Base-by-base conservation (phyloP, 177 flowering plant genomes). In the Telopea speciosissima region DNA sequence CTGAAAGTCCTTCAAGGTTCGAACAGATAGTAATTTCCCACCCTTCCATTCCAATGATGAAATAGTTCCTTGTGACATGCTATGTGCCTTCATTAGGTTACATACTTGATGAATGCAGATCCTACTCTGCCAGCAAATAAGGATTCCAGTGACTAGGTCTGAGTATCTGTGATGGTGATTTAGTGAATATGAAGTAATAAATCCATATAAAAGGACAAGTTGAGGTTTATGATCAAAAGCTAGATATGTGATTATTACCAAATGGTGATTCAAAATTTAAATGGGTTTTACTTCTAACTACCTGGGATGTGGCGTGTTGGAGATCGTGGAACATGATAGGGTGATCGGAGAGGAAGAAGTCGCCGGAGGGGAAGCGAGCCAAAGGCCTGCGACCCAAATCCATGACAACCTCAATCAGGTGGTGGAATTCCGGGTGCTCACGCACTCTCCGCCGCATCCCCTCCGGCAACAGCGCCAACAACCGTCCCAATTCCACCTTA, bases 301-400 rank as follows among this genome's bases (percentile, higher is more conserved):
- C 96, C 88, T 80, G 87, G 42, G 96, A 81, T 62, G 84, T 84
- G 33, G 97, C 97, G 24, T 75, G 76, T 23, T 84, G 70, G 63
- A 94, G 77, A 72, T 90, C 93, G 61, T 82, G 76, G 65, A 79
- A 75, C 0, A 88, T 79, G 65, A 94, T 83, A 0, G 86, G 85
- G 14, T 36, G 71, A 61, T 92, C 84, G 14, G 91, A 92, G 61
- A 94, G 71, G 14, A 84, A 70, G 66, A 87, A 86, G 58, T 94
- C 98, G 1, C 97, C 98, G 12, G 90, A 84, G 0, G 96, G 97
- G 62, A 92, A 90, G 14, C 98, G 81, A 22, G 92, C 98, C 58
- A 92, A 66, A 1, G 98, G 98, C 74, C 76, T 84, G 22, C 96
- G 82, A 21, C 98, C 97, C 80, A 94, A 84, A 75, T 93, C 98